These are phyloP conservation scores for Saksenaea oblongispora DNA, from an alignment of 371 early-diverging fungal species.

Conservation along the genomic window DNA sequence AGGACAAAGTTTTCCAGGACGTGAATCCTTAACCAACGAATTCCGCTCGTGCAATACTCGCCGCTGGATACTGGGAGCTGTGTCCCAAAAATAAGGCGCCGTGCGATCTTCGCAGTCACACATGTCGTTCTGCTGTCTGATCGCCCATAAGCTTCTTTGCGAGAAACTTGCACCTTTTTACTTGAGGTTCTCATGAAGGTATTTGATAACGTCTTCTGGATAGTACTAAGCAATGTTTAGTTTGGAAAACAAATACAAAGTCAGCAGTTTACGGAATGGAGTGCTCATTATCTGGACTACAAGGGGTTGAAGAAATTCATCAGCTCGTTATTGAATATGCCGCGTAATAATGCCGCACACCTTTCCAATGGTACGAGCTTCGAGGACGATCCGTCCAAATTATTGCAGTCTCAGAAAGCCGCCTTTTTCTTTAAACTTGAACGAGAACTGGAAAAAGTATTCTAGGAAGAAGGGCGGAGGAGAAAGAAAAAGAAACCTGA, in stretches of 20 bases:
- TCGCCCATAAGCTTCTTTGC: neutral
- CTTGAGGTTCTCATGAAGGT: neutral
- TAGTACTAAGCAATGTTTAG: conserved; percentile 41
- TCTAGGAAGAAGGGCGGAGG: neutral
- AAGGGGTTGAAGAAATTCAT: conserved; percentile 96
- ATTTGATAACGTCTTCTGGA: neutral
- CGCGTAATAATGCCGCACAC: conserved; percentile 31
- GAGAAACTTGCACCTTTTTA: conserved; percentile 3
- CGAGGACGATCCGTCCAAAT: conserved; percentile 57
- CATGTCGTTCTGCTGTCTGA: neutral
- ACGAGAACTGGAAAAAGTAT: conserved; percentile 81
- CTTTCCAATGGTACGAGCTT: conserved; percentile 37
- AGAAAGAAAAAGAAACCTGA: neutral
- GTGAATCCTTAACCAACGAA: neutral
- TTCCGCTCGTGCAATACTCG: neutral
- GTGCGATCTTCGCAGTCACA: neutral
- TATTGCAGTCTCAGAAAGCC: conserved; percentile 72
- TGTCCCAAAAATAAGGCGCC: conserved; percentile 2
- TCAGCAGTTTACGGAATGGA: conserved; percentile 91
- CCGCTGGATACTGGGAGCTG: neutral
- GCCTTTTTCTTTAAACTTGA: conserved; percentile 85
- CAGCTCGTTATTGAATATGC: conserved; percentile 59
- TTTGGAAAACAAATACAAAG: conserved; percentile 96
- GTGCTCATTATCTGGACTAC: conserved; percentile 90
- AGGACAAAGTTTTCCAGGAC: neutral